Evolutionary conservation across 2,329 filamentous ascomycete species (phyloP).

Genomic region (Pseudogymnoascus sp.): DNA sequence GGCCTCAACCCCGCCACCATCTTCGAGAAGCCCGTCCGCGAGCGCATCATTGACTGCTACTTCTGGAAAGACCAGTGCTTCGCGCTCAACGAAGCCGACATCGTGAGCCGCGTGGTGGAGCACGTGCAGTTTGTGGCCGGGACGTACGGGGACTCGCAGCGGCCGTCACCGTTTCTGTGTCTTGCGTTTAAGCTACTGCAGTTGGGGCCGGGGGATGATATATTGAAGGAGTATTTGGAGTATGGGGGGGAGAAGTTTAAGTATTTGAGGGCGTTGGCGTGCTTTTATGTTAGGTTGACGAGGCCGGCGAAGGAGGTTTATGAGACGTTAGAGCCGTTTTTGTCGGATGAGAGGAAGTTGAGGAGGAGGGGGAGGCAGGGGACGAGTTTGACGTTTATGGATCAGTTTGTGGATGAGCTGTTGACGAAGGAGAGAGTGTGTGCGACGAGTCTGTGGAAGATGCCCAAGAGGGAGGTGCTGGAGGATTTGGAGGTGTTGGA

Average conservation of each 20-base stretch:
- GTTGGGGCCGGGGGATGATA: slow-evolving; percentile 69
- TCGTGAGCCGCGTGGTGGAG: slow-evolving; percentile 84
- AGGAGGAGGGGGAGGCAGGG: slow-evolving; percentile 67
- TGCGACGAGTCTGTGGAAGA: slow-evolving; percentile 84
- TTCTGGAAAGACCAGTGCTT: slow-evolving; percentile 99
- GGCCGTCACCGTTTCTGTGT: slow-evolving; percentile 87
- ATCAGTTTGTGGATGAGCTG: slow-evolving; percentile 90
- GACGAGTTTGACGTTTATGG: slow-evolving; percentile 71
- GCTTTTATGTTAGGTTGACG: slow-evolving; percentile 89
- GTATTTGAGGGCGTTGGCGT: slow-evolving; percentile 82
- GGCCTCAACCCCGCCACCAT: slow-evolving; percentile 92
- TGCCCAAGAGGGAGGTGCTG: slow-evolving; percentile 71
- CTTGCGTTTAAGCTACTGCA: slow-evolving; percentile 92
- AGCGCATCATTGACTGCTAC: slow-evolving; percentile 90
- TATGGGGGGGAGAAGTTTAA: slow-evolving; percentile 71
- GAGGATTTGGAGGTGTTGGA: slow-evolving; percentile 88
- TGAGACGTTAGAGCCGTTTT: slow-evolving; percentile 67
- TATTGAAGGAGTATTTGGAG: slow-evolving; percentile 72
- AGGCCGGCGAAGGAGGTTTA: slow-evolving; percentile 78
- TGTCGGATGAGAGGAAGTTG: slow-evolving; percentile 79
- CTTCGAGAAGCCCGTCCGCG: slow-evolving; percentile 89
- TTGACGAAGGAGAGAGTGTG: slow-evolving; percentile 84
- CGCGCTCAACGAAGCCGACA: slow-evolving; percentile 73
- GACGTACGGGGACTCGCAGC: slow-evolving; percentile 75
- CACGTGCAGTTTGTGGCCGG: slow-evolving; percentile 78